phyloP scores from a whole-genome alignment of 73 alveolate genomes.

The Tetrahymena malaccensis region DNA sequence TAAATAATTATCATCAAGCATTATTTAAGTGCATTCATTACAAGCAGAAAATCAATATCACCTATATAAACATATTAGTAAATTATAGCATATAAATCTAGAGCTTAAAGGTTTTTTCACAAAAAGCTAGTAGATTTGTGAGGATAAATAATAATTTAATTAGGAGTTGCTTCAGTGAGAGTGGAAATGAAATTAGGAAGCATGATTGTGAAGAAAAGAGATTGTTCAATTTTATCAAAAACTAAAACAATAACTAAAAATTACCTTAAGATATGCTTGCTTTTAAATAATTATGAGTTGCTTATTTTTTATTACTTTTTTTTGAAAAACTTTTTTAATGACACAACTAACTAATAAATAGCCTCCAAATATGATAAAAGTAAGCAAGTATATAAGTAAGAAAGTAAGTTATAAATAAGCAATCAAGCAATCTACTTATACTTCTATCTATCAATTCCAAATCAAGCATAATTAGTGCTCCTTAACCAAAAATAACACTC shows the following conservation, averaged over 20 bases:
- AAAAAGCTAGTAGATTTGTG: neutral
- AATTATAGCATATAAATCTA: too few relatives aligned
- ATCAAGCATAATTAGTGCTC: neutral
- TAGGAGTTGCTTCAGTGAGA: neutral
- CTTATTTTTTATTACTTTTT: neutral
- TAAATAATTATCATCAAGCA: neutral
- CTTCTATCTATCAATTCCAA: too few relatives aligned
- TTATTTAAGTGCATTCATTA: neutral
- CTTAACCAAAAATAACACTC: neutral
- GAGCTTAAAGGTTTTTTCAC: neutral
- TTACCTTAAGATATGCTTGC: neutral
- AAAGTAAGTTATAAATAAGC: too few relatives aligned
- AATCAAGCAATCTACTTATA: neutral
- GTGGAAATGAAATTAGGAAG: neutral
- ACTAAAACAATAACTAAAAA: neutral
- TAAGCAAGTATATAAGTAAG: neutral
- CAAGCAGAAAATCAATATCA: neutral
- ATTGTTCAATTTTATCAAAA: neutral
- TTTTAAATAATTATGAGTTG: neutral
- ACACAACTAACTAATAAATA: neutral
- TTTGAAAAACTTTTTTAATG: neutral
- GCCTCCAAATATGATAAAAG: neutral
- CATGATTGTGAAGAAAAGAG: neutral
- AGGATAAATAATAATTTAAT: neutral
- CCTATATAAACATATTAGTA: neutral